A percentile compares a stretch with the other conserved stretches of the same genome.
Conservation (phyloP, 345 rosid genomes). For the Mallotus nudiflorus region DNA sequence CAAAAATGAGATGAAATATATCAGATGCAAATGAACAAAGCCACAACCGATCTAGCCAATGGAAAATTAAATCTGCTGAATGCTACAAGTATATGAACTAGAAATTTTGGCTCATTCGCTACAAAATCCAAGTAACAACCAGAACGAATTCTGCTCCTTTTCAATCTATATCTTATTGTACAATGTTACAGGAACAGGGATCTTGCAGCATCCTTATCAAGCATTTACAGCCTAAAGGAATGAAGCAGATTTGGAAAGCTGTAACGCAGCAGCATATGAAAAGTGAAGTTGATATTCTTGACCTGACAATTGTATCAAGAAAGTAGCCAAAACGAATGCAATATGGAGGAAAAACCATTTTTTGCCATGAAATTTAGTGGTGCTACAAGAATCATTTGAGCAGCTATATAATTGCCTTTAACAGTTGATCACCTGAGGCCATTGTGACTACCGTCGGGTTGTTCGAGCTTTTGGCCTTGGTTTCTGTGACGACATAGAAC, state of each 20-base stretch:
- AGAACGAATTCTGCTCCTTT: background rate
- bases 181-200: constrained; percentile 16
- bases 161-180: background rate
- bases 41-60: background rate
- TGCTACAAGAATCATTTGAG: background rate
- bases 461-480: constrained; percentile 80
- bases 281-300: background rate
- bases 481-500: constrained; percentile 50
- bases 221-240: background rate
- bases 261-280: background rate
- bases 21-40: background rate
- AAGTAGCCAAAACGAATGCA: background rate
- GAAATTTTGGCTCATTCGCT: background rate
- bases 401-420: background rate
- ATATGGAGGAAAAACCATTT: background rate
- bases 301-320: background rate
- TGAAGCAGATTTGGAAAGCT: background rate
- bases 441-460: constrained; percentile 54
- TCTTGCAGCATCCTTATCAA: background rate
- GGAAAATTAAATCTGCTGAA: background rate
- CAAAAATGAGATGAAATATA: background rate
- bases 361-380: no score
- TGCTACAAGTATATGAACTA: background rate
- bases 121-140: constrained; percentile 2
- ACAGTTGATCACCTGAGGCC: constrained; percentile 15